These are phyloP conservation scores for Penicillium canescens DNA, from an alignment of 495 filamentous ascomycete species.

Conservation along the genomic window DNA sequence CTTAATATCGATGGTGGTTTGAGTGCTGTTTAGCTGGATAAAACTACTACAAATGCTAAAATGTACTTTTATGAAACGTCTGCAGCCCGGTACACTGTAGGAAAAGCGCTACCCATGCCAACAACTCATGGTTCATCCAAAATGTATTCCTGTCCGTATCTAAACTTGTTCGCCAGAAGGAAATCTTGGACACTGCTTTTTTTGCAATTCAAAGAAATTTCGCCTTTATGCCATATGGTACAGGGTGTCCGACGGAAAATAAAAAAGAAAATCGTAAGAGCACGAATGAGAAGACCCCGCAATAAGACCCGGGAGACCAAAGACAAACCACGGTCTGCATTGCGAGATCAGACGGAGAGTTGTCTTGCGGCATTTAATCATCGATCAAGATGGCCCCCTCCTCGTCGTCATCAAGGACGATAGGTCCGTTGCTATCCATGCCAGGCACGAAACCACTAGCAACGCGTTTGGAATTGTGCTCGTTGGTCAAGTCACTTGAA, in stretches of 20 bases:
- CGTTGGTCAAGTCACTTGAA: slow-evolving; percentile 43
- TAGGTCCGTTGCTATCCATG: slow-evolving; percentile 37
- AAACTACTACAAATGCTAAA: background rate
- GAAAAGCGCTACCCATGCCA: too few relatives aligned
- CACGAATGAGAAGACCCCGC: too few relatives aligned
- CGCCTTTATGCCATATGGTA: slow-evolving; percentile 21
- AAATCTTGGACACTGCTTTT: background rate
- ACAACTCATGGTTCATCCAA: background rate
- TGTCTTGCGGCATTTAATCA: slow-evolving; percentile 35
- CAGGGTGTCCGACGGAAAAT: background rate
- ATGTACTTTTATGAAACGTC: background rate
- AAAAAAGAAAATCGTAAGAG: background rate
- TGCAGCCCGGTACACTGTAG: background rate
- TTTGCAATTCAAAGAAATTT: background rate
- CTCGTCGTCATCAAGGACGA: slow-evolving; percentile 56
- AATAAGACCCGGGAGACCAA: background rate
- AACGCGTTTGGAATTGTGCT: slow-evolving; percentile 47
- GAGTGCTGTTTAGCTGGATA: slow-evolving; percentile 55
- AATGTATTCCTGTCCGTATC: slow-evolving; percentile 1
- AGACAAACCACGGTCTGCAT: background rate
- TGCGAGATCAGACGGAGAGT: background rate
- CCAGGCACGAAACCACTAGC: slow-evolving; percentile 27
- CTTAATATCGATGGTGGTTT: slow-evolving; percentile 85
- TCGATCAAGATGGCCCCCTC: slow-evolving; percentile 77
- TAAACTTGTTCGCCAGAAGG: background rate